These are phyloP conservation scores for Diplodia sapinea DNA, from an alignment of 2,329 filamentous ascomycete genomes.

Conservation along the genomic window DNA sequence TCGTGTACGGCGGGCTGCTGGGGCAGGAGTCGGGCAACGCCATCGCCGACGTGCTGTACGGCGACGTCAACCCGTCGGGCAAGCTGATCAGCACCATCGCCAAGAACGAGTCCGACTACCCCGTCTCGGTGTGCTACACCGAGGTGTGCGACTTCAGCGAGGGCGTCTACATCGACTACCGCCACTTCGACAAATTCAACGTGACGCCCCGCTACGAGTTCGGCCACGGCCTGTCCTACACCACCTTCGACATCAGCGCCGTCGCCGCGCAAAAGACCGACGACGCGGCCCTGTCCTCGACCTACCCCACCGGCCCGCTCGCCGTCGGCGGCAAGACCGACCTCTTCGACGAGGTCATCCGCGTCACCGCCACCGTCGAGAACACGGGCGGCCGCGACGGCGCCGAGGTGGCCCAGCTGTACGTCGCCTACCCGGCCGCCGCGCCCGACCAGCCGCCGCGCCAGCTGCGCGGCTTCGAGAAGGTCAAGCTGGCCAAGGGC, in stretches of 20 bases:
- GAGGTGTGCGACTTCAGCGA: slow-evolving; percentile 41
- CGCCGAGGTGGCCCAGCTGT: slow-evolving; percentile 35
- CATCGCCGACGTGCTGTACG: slow-evolving; percentile 78
- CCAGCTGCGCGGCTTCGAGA: slow-evolving; percentile 34
- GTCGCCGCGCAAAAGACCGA: slow-evolving; percentile 39
- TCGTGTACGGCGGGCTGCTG: slow-evolving; percentile 27
- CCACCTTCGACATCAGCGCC: slow-evolving; percentile 24
- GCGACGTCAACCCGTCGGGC: slow-evolving; percentile 76
- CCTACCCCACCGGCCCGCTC: slow-evolving; percentile 34
- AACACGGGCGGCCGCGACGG: slow-evolving; percentile 34
- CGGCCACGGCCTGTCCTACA: slow-evolving; percentile 31
- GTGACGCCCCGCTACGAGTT: slow-evolving; percentile 44
- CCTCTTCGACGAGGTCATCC: slow-evolving; percentile 26
- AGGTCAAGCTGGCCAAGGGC: slow-evolving; percentile 31
- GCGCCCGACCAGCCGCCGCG: slow-evolving; percentile 29
- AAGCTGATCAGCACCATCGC: slow-evolving; percentile 88
- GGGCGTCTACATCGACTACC: slow-evolving; percentile 55
- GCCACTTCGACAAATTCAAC: slow-evolving; percentile 50
- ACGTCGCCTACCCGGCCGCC: slow-evolving; percentile 32
- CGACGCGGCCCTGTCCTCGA: not conserved
- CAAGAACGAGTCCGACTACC: slow-evolving; percentile 71
- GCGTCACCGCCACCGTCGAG: slow-evolving; percentile 30
- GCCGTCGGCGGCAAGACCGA: slow-evolving; percentile 21
- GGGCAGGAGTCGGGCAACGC: slow-evolving; percentile 76
- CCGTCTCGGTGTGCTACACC: slow-evolving; percentile 20